Evolutionary conservation across 495 filamentous ascomycete species (phyloP), one percentile per base, ranked within the genome.

Genomic region (Penicillium angulare): DNA sequence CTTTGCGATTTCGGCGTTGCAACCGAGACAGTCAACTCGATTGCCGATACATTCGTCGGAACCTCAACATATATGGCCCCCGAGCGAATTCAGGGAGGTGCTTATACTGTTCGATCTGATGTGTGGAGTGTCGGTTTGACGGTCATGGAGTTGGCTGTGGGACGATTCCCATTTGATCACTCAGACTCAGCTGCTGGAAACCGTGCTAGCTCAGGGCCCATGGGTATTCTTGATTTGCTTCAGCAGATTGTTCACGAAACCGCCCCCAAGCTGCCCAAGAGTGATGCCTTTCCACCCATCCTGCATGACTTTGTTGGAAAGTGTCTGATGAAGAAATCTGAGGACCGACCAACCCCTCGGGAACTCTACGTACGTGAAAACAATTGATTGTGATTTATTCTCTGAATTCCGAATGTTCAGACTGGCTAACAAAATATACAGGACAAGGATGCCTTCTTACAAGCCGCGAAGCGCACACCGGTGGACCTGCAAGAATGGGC

Each of bases 31-130:
- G 88, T 96, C 58, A 97, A 97, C 69, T 97, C 92, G 9, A 88
- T 98, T 47, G 93, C 93, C 44, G 90, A 97, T 67, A 98, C 93
- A 1, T 98, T 98, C 56, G 93, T 98, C 7, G 93, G 93, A 21
- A 98, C 93, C 6, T 96, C 92, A 5, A 98, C 93, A 41, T 98
- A 97, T 71, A 98, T 98, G 93, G 93, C 93, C 0, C 93, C 93
- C 0, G 93, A 98, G 70, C 85, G 93, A 64, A 98, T 98, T 53
- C 90, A 96, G 63, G 93, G 93, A 24, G 89, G 91, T 44, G 89
- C 89, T 53, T 98, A 98, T 69, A 96, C 92, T 0, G 92, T 98
- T 56, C 97, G 96, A 67, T 96, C 91, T 3, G 93, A 98, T 59
- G 93, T 98, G 3, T 98, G 93, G 93, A 95, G 90, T 79, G 90